Conservation (phyloP, 768 basidiomycete genomes). For the Lentinula lateritia region DNA sequence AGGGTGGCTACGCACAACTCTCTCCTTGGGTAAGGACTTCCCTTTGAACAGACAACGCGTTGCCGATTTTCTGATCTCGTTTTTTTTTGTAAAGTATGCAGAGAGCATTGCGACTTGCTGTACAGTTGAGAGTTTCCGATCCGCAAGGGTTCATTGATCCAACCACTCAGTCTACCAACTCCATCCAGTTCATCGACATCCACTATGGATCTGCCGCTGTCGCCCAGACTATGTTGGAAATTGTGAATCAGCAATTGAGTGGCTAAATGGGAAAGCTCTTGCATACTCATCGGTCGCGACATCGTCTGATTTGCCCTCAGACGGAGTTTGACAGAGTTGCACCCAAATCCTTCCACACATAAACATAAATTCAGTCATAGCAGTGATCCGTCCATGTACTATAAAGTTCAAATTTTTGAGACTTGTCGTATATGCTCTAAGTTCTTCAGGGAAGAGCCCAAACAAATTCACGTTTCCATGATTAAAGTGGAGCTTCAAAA, state of each 20-base stretch:
- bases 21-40: neutral
- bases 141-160: conserved; percentile 1
- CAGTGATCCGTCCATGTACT: too few species aligned
- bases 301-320: too few species aligned
- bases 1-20: neutral
- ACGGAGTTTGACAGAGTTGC: too few species aligned
- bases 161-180: neutral
- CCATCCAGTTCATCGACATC: conserved; percentile 3
- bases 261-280: too few species aligned
- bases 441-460: too few species aligned
- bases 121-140: neutral
- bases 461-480: neutral
- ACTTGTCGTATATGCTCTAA: too few species aligned
- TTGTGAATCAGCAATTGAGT: neutral
- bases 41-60: neutral
- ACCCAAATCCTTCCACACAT: too few species aligned
- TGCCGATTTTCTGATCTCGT: neutral
- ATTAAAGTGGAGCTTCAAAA: neutral
- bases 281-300: too few species aligned
- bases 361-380: too few species aligned
- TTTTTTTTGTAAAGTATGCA: neutral
- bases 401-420: too few species aligned
- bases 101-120: neutral
- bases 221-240: neutral
- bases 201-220: neutral